Percentiles rank a stretch among this genome's conserved stretches.
Conservation (phyloP, 148 eudicot species). For the Amaranthus cruentus region DNA sequence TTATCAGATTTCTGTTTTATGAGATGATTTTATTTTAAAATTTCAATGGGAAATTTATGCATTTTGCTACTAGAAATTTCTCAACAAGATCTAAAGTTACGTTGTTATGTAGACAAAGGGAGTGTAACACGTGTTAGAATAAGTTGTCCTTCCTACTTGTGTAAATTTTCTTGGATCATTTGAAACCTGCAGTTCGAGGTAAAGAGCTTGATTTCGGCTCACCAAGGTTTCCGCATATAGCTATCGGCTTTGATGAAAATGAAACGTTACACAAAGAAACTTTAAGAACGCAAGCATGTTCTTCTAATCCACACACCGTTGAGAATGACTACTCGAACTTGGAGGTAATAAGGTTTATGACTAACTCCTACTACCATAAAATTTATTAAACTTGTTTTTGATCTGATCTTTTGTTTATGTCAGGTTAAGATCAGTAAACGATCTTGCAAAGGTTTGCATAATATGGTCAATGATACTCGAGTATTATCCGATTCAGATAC, state of each 20-base stretch:
- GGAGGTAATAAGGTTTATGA: constrained; percentile 34
- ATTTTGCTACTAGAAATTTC: not conserved
- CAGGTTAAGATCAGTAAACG: constrained; percentile 25
- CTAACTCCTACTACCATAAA: not conserved
- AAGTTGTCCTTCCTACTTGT: not conserved
- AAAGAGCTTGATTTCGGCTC: constrained; percentile 45
- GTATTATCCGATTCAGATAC: constrained; percentile 27
- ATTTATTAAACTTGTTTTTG: not conserved
- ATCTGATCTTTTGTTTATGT: not conserved
- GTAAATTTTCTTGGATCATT: constrained; percentile 1
- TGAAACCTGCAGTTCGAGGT: constrained; percentile 51
- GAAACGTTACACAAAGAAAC: constrained; percentile 42
- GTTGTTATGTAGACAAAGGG: not conserved
- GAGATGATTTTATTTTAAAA: not conserved
- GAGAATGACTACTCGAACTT: constrained; percentile 46
- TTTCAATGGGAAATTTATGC: not conserved
- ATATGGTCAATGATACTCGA: constrained; percentile 24
- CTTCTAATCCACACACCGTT: constrained; percentile 30
- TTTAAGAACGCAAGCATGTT: constrained; percentile 33
- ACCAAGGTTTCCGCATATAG: constrained; percentile 44
- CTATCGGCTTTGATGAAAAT: constrained; percentile 37
- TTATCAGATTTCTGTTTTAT: not conserved
- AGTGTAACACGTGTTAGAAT: not conserved
- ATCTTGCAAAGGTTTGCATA: constrained; percentile 27
- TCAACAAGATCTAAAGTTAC: not conserved